Percentiles rank a stretch among this genome's conserved stretches.
Evolutionary conservation across 768 basidiomycete genomes (phyloP).

Genomic region (Mrakia blollopis): DNA sequence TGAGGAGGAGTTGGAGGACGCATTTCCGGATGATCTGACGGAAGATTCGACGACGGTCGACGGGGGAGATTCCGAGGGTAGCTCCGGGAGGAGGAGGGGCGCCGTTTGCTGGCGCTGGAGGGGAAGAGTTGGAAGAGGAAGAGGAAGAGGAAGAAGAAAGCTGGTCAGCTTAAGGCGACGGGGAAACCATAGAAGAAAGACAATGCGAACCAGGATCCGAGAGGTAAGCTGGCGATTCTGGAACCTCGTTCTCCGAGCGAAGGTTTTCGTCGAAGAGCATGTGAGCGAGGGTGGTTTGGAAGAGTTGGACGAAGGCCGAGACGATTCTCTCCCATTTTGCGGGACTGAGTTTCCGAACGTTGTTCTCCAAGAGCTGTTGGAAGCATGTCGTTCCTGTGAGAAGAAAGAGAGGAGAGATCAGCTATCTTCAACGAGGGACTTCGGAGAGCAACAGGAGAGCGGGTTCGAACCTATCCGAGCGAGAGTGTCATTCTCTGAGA

Average conservation of each 20-base stretch:
- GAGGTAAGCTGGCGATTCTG: slow-evolving; percentile 26
- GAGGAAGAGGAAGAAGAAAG: background rate
- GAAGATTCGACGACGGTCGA: slow-evolving; percentile 78
- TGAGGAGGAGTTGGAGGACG: slow-evolving; percentile 88
- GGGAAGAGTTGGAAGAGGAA: background rate
- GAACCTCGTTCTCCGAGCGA: slow-evolving; percentile 62
- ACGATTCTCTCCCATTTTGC: slow-evolving; percentile 87
- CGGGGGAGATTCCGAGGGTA: slow-evolving; percentile 35
- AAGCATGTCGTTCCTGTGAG: slow-evolving; percentile 74
- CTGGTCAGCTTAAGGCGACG: too few relatives aligned
- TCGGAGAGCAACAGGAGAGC: background rate
- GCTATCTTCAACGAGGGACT: background rate
- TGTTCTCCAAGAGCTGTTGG: slow-evolving; percentile 90
- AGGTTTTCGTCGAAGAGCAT: slow-evolving; percentile 91
- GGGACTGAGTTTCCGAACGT: slow-evolving; percentile 76
- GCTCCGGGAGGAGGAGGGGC: background rate
- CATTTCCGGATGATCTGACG: slow-evolving; percentile 99
- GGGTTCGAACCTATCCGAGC: slow-evolving; percentile 66
- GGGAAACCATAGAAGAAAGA: background rate
- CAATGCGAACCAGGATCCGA: background rate
- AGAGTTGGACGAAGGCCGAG: slow-evolving; percentile 89
- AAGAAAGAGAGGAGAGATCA: background rate
- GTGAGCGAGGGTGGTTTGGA: slow-evolving; percentile 94
- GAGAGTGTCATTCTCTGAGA: slow-evolving; percentile 89
- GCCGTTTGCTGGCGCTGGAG: background rate